Evolutionary conservation across 164 flowering plant species (phyloP).

Genomic region (Stephania yunnanensis): DNA sequence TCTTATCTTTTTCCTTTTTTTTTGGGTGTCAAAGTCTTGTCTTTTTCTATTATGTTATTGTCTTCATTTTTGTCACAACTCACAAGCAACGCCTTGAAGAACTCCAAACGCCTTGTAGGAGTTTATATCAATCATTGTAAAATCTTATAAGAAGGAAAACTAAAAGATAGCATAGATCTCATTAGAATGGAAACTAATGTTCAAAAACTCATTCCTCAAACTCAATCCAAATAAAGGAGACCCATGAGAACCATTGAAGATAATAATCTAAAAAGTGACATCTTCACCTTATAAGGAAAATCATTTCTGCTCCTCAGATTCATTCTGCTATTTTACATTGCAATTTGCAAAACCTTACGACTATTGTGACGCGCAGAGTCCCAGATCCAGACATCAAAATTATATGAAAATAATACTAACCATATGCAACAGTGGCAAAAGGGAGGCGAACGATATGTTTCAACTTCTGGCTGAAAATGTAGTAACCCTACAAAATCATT

Average conservation of each 20-base stretch:
- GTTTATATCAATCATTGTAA: not conserved
- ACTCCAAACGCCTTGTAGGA: not conserved
- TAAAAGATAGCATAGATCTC: not conserved
- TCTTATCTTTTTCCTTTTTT: too few relatives aligned
- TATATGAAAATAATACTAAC: constrained; percentile 32
- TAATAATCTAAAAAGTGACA: not conserved
- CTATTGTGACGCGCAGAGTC: too few relatives aligned
- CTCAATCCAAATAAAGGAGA: not conserved
- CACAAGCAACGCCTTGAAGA: not conserved
- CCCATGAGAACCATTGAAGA: not conserved
- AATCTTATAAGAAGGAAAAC: too few relatives aligned
- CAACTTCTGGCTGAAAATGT: constrained; percentile 92
- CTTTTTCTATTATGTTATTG: too few relatives aligned
- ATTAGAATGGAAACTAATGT: not conserved
- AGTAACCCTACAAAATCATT: constrained; percentile 71
- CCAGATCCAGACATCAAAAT: not conserved
- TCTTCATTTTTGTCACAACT: too few relatives aligned
- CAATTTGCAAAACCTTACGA: not conserved
- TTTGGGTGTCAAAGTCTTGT: not conserved
- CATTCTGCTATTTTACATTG: too few relatives aligned
- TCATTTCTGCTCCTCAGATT: not conserved
- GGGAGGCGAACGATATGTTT: constrained; percentile 90
- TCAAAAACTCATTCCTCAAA: not conserved
- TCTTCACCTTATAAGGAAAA: not conserved
- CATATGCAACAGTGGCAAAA: constrained; percentile 77